These are phyloP conservation scores for Scheffersomyces coipomensis DNA, from an alignment of 805 yeast species.

Conservation along the genomic window DNA sequence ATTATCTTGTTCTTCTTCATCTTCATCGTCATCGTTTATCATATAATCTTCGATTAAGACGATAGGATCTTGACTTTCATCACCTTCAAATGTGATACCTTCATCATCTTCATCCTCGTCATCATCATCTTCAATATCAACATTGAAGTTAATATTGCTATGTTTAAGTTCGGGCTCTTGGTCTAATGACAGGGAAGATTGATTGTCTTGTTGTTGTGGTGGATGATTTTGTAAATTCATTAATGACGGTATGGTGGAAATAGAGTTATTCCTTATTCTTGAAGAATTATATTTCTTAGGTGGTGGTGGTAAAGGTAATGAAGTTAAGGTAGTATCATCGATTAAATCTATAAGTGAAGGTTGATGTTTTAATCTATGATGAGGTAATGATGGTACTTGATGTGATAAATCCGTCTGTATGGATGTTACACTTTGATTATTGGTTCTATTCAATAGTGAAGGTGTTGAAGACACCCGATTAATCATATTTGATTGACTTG, in stretches of 20 bases:
- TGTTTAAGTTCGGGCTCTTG: constrained; percentile 8
- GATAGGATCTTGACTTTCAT: constrained; percentile 34
- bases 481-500: background rate
- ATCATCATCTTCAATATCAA: constrained; percentile 2
- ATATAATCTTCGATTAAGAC: constrained; percentile 61
- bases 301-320: constrained; percentile 55
- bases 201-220: background rate
- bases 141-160: constrained; percentile 11
- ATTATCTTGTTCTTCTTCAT: constrained; percentile 9
- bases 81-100: constrained; percentile 7
- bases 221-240: background rate
- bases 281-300: constrained; percentile 7
- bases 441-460: background rate
- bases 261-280: background rate
- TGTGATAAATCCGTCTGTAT: background rate
- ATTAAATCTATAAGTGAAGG: constrained; percentile 47
- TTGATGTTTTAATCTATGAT: constrained; percentile 18
- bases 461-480: background rate
- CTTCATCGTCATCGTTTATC: background rate
- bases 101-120: constrained; percentile 6
- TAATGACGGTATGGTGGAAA: background rate
- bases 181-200: no score
- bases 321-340: constrained; percentile 47
- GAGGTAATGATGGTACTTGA: background rate
- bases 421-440: no score